These are phyloP conservation scores for Elongisporangium undulatum DNA, from an alignment of 352 stramenopile genomes.

Conservation along the genomic window DNA sequence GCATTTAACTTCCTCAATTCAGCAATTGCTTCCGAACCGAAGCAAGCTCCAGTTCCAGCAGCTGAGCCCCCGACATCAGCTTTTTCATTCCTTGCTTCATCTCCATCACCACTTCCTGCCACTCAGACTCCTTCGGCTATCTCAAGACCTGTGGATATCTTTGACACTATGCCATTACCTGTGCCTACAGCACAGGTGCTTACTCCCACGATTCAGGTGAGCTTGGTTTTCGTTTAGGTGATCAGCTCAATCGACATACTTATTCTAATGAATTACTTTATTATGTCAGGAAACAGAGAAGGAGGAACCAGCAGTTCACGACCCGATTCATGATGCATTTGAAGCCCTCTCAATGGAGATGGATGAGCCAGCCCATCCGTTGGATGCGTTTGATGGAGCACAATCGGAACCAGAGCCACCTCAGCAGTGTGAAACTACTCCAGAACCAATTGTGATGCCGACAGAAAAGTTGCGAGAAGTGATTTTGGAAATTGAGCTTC, in stretches of 20 bases:
- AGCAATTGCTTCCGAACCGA: slow-evolving; percentile 2
- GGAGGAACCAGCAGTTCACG: slow-evolving; percentile 30
- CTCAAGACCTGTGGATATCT: neutral
- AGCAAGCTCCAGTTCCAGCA: slow-evolving; percentile 4
- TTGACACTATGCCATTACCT: neutral
- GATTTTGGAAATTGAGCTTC: slow-evolving; percentile 77
- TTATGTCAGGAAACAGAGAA: slow-evolving; percentile 16
- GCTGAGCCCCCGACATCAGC: slow-evolving; percentile 4
- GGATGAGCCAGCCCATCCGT: slow-evolving; percentile 31
- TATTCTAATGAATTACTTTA: neutral
- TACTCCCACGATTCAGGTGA: neutral
- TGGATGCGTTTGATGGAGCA: slow-evolving; percentile 33
- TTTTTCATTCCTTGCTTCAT: slow-evolving; percentile 6
- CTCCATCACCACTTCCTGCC: slow-evolving; percentile 24
- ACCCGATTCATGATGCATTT: slow-evolving; percentile 82
- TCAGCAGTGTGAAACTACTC: slow-evolving; percentile 9
- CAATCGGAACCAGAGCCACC: slow-evolving; percentile 19
- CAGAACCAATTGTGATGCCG: slow-evolving; percentile 17
- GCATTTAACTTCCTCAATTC: slow-evolving; percentile 35
- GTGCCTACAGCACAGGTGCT: neutral
- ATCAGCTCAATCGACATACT: neutral
- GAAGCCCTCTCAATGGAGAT: slow-evolving; percentile 50
- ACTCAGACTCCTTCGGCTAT: slow-evolving; percentile 7
- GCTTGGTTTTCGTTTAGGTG: neutral
- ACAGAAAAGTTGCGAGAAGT: slow-evolving; percentile 66